phyloP scores from a whole-genome alignment of 257 asterid species.

The Perilla frutescens region DNA sequence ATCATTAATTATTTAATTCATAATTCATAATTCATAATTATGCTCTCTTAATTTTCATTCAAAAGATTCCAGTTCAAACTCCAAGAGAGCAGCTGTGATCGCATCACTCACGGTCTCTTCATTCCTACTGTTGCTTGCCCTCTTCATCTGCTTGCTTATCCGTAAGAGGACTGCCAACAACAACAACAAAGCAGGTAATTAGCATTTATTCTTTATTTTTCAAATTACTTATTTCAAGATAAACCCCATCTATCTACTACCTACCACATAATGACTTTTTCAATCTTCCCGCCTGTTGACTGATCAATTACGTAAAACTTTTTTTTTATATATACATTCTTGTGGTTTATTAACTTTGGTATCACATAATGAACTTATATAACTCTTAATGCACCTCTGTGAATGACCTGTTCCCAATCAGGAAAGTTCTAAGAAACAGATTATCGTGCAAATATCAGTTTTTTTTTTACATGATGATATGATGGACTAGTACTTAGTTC shows the following conservation, averaged over 20 bases:
- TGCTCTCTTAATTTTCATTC: no score
- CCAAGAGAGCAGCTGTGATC: conserved; percentile 19
- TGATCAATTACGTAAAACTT: neutral
- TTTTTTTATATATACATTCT: no score
- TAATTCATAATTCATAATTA: no score
- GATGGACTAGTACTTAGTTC: neutral
- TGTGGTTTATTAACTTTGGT: no score
- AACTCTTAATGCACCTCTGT: no score
- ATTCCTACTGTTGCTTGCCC: conserved; percentile 7
- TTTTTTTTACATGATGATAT: neutral
- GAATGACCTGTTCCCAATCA: no score
- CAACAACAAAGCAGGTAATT: conserved; percentile 15
- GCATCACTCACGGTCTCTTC: conserved; percentile 27
- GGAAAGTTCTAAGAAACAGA: no score
- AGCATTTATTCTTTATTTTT: no score
- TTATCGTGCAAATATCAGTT: no score
- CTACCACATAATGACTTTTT: neutral
- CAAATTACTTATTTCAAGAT: no score
- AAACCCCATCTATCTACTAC: neutral
- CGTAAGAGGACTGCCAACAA: neutral
- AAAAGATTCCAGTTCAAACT: neutral
- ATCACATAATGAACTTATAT: no score
- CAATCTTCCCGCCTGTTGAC: neutral
- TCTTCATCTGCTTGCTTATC: conserved; percentile 15
- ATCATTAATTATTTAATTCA: no score